Base-by-base conservation (phyloP, 495 filamentous ascomycete genomes). In the Penicillium taxi region DNA sequence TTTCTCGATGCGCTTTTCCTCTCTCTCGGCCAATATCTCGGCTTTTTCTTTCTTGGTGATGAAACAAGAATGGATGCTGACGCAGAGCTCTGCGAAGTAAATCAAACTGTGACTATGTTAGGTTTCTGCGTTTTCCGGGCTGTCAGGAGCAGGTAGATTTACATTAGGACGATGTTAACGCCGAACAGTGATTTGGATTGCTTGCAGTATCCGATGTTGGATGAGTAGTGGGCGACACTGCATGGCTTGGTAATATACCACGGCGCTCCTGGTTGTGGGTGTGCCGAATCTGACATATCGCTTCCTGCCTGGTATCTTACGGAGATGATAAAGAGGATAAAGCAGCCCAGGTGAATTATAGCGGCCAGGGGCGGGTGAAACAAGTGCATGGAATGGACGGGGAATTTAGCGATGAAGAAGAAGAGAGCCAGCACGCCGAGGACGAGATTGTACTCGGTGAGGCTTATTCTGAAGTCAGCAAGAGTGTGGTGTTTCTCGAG, bases 221-320 rank as follows among this genome's bases (percentile, higher is more conserved):
- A 59, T 25, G 61, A 58, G 5, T 69, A 55, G 14, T 55, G 58
- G 0, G 83, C 82, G 9, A 87, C 73, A 28, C 53, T 70, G 58
- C 88, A 96, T 44, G 69, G 73, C 53, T 85, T 83, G 24, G 77
- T 75, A 47, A 96, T 77, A 50, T 93, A 94, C 88, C 88, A 96
- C 9, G 78, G 75, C 3, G 85, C 65, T 1, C 79, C 74, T 5
- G 68, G 64, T 44, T 84, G 80, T 5, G 74, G 78, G 41, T 82
- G 77, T 3, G 68, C 48, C 6, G 81, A 72, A 55, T 96, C 87
- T 26, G 77, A 81, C 55, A 74, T 82, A 54, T 96, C 88, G 22
- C 81, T 76, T 8, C 83, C 83, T 21, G 82, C 79, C 54, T 96
- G 88, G 32, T 73, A 80, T 38, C 77, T 72, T 42, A 82, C 66